These are phyloP conservation scores for Tremellales sp. DNA, from an alignment of 1,284 basidiomycete genomes.

Conservation along the genomic window DNA sequence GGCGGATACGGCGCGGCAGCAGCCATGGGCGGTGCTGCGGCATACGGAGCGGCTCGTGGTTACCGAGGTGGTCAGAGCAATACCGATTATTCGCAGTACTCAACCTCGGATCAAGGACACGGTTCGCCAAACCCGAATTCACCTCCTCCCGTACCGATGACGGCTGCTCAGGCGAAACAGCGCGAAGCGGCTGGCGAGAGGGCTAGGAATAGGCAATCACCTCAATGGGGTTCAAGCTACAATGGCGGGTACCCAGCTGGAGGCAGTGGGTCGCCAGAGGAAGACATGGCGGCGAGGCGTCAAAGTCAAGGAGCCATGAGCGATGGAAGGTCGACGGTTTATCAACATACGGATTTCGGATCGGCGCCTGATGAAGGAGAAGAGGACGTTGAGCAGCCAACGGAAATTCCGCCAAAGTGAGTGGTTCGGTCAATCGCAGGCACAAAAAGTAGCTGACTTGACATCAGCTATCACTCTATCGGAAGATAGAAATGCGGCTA, in stretches of 20 bases:
- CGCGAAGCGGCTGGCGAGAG: slow-evolving; percentile 33
- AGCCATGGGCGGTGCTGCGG: slow-evolving; percentile 15
- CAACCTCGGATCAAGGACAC: neutral
- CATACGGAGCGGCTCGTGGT: slow-evolving; percentile 4
- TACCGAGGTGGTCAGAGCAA: neutral
- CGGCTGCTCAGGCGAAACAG: slow-evolving; percentile 36
- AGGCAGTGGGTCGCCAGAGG: slow-evolving; percentile 6
- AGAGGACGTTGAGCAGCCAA: slow-evolving; percentile 12
- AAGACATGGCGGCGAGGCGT: slow-evolving; percentile 16
- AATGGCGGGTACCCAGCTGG: neutral
- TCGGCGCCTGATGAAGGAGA: slow-evolving; percentile 17
- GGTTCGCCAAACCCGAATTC: neutral
- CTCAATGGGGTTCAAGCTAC: neutral
- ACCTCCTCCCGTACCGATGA: slow-evolving; percentile 3
- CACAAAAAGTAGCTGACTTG: neutral
- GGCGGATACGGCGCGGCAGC: slow-evolving; percentile 33
- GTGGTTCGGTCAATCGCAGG: slow-evolving; percentile 5
- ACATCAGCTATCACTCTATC: neutral
- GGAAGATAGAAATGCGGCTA: neutral
- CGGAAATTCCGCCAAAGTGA: slow-evolving; percentile 44
- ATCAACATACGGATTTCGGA: slow-evolving; percentile 38
- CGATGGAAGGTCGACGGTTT: slow-evolving; percentile 19
- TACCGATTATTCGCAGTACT: slow-evolving; percentile 9
- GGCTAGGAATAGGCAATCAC: slow-evolving; percentile 9
- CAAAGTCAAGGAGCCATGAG: slow-evolving; percentile 18